A percentile compares a stretch with the other conserved stretches of the same genome.
Conservation (phyloP, 768 basidiomycete genomes). For the Pleurotus giganteus region DNA sequence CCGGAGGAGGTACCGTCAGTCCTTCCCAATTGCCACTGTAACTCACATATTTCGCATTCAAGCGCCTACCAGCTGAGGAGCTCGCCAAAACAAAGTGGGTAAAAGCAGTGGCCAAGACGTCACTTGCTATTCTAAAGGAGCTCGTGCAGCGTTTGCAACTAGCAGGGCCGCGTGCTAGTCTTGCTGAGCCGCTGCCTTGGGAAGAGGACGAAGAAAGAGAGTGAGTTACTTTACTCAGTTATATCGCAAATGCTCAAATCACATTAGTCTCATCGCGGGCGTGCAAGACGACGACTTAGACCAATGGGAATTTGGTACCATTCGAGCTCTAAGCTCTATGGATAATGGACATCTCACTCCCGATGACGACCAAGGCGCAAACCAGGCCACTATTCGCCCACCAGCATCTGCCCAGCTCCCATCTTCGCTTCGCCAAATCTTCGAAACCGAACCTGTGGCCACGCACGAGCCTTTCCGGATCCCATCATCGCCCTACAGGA, state of each 20-base stretch:
- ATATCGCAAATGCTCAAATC: neutral
- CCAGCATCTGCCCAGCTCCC: slow-evolving; percentile 55
- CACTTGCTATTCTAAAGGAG: slow-evolving; percentile 72
- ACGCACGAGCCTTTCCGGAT: slow-evolving; percentile 41
- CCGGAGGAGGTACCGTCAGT: slow-evolving; percentile 64
- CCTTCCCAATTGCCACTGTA: slow-evolving; percentile 1
- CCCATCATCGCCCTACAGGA: slow-evolving; percentile 22
- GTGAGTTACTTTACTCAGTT: slow-evolving; percentile 26
- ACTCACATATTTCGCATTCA: slow-evolving; percentile 11
- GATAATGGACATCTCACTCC: slow-evolving; percentile 13
- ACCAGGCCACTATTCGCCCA: slow-evolving; percentile 50
- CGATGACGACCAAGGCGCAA: slow-evolving; percentile 23
- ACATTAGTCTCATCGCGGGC: slow-evolving; percentile 19
- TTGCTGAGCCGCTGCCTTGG: slow-evolving; percentile 72
- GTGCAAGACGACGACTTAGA: slow-evolving; percentile 28
- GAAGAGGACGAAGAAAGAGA: slow-evolving; percentile 65
- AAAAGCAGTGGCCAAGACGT: slow-evolving; percentile 64
- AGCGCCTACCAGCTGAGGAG: slow-evolving; percentile 92
- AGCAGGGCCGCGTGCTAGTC: slow-evolving; percentile 73
- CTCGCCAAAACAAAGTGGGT: slow-evolving; percentile 89
- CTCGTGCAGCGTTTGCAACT: slow-evolving; percentile 72
- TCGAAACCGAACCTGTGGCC: slow-evolving; percentile 54
- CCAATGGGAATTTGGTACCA: slow-evolving; percentile 79
- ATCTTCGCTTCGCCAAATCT: slow-evolving; percentile 74
- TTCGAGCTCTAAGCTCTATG: slow-evolving; percentile 43